These are phyloP conservation scores for Hypoxylon sp. DNA, from an alignment of 2,329 filamentous ascomycete species.

Conservation along the genomic window DNA sequence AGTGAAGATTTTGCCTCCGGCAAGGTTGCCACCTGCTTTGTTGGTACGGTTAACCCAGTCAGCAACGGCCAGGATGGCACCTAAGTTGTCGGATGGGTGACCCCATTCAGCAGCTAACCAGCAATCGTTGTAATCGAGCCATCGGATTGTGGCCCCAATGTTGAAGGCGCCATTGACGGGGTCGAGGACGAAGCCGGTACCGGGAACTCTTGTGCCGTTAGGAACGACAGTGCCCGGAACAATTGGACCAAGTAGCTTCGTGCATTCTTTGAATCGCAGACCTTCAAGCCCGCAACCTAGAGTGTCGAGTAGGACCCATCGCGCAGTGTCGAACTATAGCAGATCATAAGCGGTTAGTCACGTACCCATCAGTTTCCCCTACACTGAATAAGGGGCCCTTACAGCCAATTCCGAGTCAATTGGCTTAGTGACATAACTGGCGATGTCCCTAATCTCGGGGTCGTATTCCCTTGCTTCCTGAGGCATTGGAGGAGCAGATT, in stretches of 20 bases:
- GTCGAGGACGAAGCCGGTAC: constrained; percentile 94
- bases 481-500: constrained; percentile 67
- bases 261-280: constrained; percentile 94
- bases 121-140: constrained; percentile 99
- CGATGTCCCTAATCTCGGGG: constrained; percentile 94
- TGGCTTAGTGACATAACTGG: constrained; percentile 90
- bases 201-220: constrained; percentile 91
- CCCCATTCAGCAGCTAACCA: constrained; percentile 99
- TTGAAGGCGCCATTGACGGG: constrained; percentile 98
- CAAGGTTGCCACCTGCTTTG: constrained; percentile 81
- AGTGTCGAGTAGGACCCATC: constrained; percentile 97
- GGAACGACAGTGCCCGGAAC: constrained; percentile 93
- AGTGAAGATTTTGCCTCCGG: constrained; percentile 89
- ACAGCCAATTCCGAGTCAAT: constrained; percentile 94
- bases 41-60: constrained; percentile 98
- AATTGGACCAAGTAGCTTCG: constrained; percentile 91
- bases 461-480: constrained; percentile 78
- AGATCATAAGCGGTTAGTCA: constrained; percentile 49
- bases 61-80: constrained; percentile 94
- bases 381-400: constrained; percentile 60
- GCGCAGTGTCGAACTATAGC: constrained; percentile 88
- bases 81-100: constrained; percentile 97
- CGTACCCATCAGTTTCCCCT: constrained; percentile 23
- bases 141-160: constrained; percentile 98
- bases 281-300: constrained; percentile 97